Conservation (phyloP, 805 yeast species). For the Lipomyces mesembrius region DNA sequence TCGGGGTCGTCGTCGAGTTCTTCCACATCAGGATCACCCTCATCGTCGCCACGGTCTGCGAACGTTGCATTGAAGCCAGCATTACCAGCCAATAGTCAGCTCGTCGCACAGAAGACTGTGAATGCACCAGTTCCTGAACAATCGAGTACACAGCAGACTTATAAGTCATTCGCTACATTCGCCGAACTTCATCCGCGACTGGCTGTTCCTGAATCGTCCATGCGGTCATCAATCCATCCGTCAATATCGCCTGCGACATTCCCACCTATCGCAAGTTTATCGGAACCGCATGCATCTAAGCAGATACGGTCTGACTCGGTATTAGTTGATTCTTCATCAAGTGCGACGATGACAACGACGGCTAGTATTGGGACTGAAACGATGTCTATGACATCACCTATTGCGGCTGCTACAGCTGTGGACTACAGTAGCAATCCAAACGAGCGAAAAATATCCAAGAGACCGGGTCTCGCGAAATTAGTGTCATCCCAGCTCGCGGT, state of each 20-base stretch:
- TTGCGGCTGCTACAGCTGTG: background rate
- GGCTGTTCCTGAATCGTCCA: background rate
- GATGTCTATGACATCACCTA: background rate
- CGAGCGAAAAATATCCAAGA: background rate
- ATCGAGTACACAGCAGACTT: too few species aligned
- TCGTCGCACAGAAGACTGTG: background rate
- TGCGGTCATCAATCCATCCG: background rate
- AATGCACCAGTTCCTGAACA: background rate
- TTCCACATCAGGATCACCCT: background rate
- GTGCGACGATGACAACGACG: background rate
- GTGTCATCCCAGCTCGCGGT: background rate
- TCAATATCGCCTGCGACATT: background rate
- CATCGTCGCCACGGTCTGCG: background rate
- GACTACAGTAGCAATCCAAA: background rate
- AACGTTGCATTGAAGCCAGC: background rate
- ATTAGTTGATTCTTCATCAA: background rate
- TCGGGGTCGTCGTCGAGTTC: background rate
- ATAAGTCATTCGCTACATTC: background rate
- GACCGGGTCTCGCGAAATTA: background rate
- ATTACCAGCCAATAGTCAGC: background rate
- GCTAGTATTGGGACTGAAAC: too few species aligned
- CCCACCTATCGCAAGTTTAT: background rate
- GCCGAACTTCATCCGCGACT: background rate
- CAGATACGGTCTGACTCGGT: background rate
- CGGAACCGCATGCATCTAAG: background rate